These are phyloP conservation scores for Escallonia rubra DNA, from an alignment of 129 eudicot species.

Conservation along the genomic window DNA sequence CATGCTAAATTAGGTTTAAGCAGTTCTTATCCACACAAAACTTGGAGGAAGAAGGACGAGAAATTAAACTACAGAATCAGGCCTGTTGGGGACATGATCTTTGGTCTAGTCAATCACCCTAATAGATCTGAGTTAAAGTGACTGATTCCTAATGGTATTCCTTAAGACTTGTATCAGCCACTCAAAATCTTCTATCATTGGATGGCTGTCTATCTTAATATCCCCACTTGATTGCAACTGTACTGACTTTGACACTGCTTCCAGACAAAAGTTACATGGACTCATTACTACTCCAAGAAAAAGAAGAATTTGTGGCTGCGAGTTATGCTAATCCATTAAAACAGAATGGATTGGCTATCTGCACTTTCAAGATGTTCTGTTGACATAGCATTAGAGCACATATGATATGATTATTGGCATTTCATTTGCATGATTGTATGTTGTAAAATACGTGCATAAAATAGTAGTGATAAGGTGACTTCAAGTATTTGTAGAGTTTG, in stretches of 20 bases:
- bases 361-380: too few species aligned
- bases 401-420: too few species aligned
- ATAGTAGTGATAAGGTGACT: too few species aligned
- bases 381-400: too few species aligned
- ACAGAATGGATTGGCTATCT: too few species aligned
- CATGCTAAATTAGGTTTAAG: constrained; percentile 9
- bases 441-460: too few species aligned
- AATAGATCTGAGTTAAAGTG: constrained; percentile 11
- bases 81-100: constrained; percentile 10
- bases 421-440: too few species aligned
- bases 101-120: constrained; percentile 14
- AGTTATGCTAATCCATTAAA: too few species aligned
- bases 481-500: too few species aligned
- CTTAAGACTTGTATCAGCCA: background rate
- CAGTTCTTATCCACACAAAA: constrained; percentile 14
- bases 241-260: background rate
- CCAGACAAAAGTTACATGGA: background rate
- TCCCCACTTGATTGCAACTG: background rate
- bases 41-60: background rate
- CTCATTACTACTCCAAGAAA: background rate
- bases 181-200: background rate
- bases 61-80: constrained; percentile 6
- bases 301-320: too few species aligned
- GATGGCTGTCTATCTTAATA: background rate
- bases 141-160: constrained; percentile 17